Conservation (phyloP, 2,329 filamentous ascomycete species). For the Lasiodiplodia sp. region DNA sequence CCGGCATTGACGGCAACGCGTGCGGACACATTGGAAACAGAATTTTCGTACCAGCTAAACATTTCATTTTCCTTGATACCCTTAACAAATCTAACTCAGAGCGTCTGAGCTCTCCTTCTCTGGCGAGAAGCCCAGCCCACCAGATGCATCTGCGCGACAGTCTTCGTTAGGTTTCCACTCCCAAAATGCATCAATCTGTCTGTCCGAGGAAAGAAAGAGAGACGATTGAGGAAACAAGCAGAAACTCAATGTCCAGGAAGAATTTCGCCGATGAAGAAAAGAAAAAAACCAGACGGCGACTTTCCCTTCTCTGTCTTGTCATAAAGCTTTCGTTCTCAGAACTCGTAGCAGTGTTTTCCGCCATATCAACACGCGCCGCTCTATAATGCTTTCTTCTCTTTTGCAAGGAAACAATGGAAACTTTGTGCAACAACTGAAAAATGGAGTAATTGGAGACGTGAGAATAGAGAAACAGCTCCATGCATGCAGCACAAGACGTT, state of each 20-base stretch:
- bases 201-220: background rate
- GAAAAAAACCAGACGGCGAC: conserved; percentile 8
- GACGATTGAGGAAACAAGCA: background rate
- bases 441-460: background rate
- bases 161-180: conserved; percentile 1
- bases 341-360: conserved; percentile 21
- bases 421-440: background rate
- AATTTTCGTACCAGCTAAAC: background rate
- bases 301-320: conserved; percentile 26
- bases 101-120: conserved; percentile 21
- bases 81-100: conserved; percentile 7
- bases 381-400: conserved; percentile 27
- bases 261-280: conserved; percentile 23
- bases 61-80: conserved; percentile 14
- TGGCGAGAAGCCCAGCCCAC: conserved; percentile 25
- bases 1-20: background rate
- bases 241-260: conserved; percentile 9
- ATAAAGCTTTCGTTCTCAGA: conserved; percentile 28
- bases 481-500: conserved; percentile 13
- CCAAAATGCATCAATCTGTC: conserved; percentile 7
- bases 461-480: conserved; percentile 13
- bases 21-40: background rate
- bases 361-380: conserved; percentile 17
- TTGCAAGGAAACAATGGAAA: conserved; percentile 10
- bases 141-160: conserved; percentile 19